A percentile compares a stretch with the other conserved stretches of the same genome.
phyloP scores from a whole-genome alignment of 768 basidiomycete species.

The Lentinus brumalis region DNA sequence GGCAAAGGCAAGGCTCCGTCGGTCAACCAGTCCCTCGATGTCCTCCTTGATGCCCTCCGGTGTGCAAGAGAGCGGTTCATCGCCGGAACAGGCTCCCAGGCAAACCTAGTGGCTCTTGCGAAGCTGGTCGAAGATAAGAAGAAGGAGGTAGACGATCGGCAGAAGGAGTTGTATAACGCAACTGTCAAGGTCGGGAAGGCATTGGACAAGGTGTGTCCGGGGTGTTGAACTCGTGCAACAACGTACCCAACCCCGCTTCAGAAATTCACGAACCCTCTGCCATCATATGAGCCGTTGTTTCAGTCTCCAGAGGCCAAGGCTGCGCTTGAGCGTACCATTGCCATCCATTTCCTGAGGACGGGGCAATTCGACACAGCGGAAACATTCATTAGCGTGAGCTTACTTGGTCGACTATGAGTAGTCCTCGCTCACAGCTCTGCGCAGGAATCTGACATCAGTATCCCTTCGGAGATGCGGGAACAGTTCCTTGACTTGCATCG shows the following conservation, averaged over 20 bases:
- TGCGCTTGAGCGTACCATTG: constrained; percentile 71
- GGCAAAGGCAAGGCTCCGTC: constrained; percentile 56
- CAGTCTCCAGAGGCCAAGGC: constrained; percentile 56
- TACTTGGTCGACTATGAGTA: background rate
- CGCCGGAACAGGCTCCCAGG: constrained; percentile 49
- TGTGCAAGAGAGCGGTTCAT: constrained; percentile 56
- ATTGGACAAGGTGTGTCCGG: constrained; percentile 77
- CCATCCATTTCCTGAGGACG: constrained; percentile 75
- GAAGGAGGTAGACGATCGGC: constrained; percentile 84
- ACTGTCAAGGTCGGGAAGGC: constrained; percentile 81
- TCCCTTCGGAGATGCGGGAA: constrained; percentile 49
- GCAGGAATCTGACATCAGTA: constrained; percentile 69
- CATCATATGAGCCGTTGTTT: constrained; percentile 69
- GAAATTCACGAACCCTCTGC: constrained; percentile 57
- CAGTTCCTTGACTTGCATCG: constrained; percentile 72
- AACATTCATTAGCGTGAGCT: constrained; percentile 66
- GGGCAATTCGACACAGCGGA: constrained; percentile 81
- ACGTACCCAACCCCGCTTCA: constrained; percentile 27
- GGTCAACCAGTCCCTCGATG: constrained; percentile 61
- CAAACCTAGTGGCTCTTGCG: constrained; percentile 50
- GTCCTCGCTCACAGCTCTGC: background rate
- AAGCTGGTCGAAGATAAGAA: constrained; percentile 68
- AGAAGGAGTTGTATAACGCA: constrained; percentile 85
- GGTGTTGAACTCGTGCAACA: background rate
- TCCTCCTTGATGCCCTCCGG: constrained; percentile 59